Evolutionary conservation across 805 yeast species (phyloP), one percentile per base, ranked within the genome.

Genomic region (Suhomyces kilbournensis): DNA sequence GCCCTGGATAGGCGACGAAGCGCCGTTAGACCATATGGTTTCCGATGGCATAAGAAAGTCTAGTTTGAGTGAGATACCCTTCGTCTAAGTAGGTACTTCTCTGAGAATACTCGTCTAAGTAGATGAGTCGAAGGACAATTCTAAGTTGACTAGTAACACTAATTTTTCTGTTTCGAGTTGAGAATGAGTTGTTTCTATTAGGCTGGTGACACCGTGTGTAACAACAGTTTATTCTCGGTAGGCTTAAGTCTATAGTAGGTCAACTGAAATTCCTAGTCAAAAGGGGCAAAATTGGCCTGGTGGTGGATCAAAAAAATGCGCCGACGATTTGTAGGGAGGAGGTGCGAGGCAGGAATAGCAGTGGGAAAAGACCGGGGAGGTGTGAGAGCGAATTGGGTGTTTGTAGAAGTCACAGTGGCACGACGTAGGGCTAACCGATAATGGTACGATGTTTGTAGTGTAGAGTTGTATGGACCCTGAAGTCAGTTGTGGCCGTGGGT

Each of bases 11-110:
- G 60, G 56, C 20, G 56, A 53, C 12, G 52, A 45, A 38, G 48
- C 50, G 43, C 53, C 43, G 43, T 46, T 58, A 19, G 77, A 71
- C 77, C 77, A 73, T 50, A 74, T 74, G n/a, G 78, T 73, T 59
- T 74, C 78, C 1, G 72, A 63, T 42, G 69, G 69, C 74, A 69
- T 70, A 32, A 10, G 2, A 12, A 12, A 12, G 5, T 28, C n/a
- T 28, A 26, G 30, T 26, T 10, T 10, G 8, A 25, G 10, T 25
- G 28, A 25, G 2, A 7, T 25, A 9, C 14, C 9, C 30, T 26
- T 26, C 14, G 30, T 9, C 30, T 12, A 28, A 28, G 25, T n/a
- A n/a, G n/a, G n/a, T n/a, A n/a, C n/a, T n/a, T n/a, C n/a, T 9
- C 30, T 12, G 12, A 28, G 25, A 22, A 22, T 5, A 22, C 25